A percentile compares a stretch with the other conserved stretches of the same genome.
phyloP scores from a whole-genome alignment of 352 stramenopile species.

The Phytophthora brassicae region DNA sequence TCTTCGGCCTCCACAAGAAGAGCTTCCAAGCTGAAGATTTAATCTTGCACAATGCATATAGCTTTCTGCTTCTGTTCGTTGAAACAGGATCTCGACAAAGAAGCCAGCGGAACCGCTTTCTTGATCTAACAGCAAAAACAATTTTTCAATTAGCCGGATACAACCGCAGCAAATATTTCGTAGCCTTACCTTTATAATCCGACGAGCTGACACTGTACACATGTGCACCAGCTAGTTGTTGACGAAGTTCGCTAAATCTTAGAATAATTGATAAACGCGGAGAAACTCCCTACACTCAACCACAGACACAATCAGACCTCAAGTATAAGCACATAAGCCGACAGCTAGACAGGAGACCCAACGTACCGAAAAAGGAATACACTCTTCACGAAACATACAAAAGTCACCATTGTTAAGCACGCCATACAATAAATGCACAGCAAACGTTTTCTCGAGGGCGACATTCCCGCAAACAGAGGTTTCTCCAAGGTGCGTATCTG shows the following conservation, averaged over 20 bases:
- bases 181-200: constrained; percentile 62
- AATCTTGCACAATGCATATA: constrained; percentile 58
- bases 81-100: constrained; percentile 64
- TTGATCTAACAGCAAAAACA: constrained; percentile 41
- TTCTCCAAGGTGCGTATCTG: constrained; percentile 71
- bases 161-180: neutral
- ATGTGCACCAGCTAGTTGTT: constrained; percentile 49
- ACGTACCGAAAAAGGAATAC: constrained; percentile 70
- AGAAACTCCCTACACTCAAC: constrained; percentile 48
- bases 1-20: constrained; percentile 17
- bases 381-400: constrained; percentile 69
- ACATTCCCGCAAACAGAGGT: constrained; percentile 63
- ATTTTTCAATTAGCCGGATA: neutral
- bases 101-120: constrained; percentile 50
- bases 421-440: constrained; percentile 63
- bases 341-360: neutral
- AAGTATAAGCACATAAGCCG: neutral
- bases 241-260: constrained; percentile 44
- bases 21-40: constrained; percentile 55
- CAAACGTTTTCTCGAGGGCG: constrained; percentile 60
- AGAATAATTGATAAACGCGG: constrained; percentile 61
- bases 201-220: constrained; percentile 61
- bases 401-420: constrained; percentile 74
- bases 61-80: constrained; percentile 41
- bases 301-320: neutral